Evolutionary conservation across 352 stramenopile species (phyloP), one percentile per base, ranked within the genome.

Genomic region (Phytophthora uliginosa): DNA sequence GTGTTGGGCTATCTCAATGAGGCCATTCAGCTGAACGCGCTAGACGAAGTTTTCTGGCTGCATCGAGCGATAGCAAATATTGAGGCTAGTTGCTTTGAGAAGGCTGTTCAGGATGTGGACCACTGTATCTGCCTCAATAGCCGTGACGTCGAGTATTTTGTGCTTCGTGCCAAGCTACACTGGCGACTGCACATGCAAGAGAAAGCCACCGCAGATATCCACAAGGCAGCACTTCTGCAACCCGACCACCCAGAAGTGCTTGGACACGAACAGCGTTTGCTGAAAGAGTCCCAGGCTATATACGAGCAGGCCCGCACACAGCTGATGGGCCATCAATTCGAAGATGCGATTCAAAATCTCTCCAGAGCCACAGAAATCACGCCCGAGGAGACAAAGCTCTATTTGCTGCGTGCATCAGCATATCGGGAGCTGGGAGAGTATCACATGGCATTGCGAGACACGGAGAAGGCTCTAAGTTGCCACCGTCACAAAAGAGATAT

Each of bases 61-160:
- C 89, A 96, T 52, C 88, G 85, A 42, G 87, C 85, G 20, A 59
- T 95, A 1, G 90, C 88, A 2, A 81, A 93, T 54, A 90, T 95
- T 56, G 73, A 91, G 7, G 73, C 79, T 9, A 71, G 80, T 26
- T 65, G 67, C 64, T 86, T 90, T n/a, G 88, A 94, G 15, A 92
- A 92, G 62, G 88, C 90, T 7, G 82, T 95, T 4, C 81, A 85
- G 50, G 88, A 95, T 63, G 77, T 93, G 10, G 87, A 94, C 66
- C 88, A 95, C 74, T 94, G 88, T 45, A 88, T 95, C 24, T 92
- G 85, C 40, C 73, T 96, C 36, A 92, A 96, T 50, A 78, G 70
- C 13, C 68, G 74, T 7, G 88, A 97, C 48, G 88, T 91, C 73
- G 89, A 95, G 77, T 94, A 94, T 61, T 92, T 94, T 73, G 84